Base-by-base conservation (phyloP, 106 monocot species). In the Dendrobium nobile region DNA sequence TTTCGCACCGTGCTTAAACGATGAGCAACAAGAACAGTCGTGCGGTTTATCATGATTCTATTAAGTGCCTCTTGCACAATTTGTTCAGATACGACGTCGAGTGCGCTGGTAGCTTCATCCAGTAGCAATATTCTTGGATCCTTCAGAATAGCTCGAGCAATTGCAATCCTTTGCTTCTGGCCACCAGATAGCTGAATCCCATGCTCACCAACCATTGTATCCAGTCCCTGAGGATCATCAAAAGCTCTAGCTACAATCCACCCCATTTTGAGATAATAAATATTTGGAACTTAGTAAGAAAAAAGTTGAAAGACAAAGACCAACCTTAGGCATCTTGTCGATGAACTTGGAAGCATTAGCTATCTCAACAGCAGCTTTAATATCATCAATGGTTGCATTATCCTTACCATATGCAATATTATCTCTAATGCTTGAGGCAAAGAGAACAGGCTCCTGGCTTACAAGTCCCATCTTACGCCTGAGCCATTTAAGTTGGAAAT, bases 41-140 rank as follows among this genome's bases (percentile, higher is more conserved):
- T 90, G 78, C 85, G 82, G 75, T 81, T 79, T 19, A 19, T 75
- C 87, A 90, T 90, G 48, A 87, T 75, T 75, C 77, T 73, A n/a
- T 87, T 83, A 26, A 90, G 78, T 73, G 90, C 87, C 44, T 90
- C 90, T 48, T 89, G 87, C 54, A 89, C 82, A 43, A 83, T 76
- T 4, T 31, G 67, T 72, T 89, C 87, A 43, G 89, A 89, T 27
- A 87, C 85, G 13, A 82, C 72, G 80, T 89, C 87, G 19, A 89
- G 79, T 48, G 90, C 90, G 24, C 90, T 90, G n/a, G 90, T 87
- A 26, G 90, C 90, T 81, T 90, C 90, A 59, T 90, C 90, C 37
- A 90, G 79, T 41, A 90, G 87, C 68, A 90, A 79, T 73, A 90
- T 90, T 15, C 80, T 68, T 40, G 90, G 90, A 56, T 87, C 85